Conservation (phyloP, 2,329 filamentous ascomycete species). For the Penicillium sp. region DNA sequence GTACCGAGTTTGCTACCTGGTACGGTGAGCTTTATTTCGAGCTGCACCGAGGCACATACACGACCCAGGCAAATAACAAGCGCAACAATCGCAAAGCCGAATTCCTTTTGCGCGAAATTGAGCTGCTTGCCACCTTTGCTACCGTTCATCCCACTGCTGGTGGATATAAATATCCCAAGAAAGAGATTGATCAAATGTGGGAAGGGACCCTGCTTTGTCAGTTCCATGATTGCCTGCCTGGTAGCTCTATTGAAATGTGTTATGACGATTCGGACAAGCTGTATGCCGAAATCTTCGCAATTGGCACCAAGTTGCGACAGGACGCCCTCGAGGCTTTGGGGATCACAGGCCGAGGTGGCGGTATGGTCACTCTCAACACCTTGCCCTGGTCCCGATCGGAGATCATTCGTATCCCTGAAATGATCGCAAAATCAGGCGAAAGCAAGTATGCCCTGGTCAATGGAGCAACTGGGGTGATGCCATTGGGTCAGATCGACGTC, state of each 20-base stretch:
- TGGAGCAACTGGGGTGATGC: slow-evolving; percentile 50
- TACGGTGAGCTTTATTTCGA: slow-evolving; percentile 98
- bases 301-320: slow-evolving; percentile 70
- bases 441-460: slow-evolving; percentile 47
- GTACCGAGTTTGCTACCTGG: slow-evolving; percentile 84
- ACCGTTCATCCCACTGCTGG: slow-evolving; percentile 64
- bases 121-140: slow-evolving; percentile 83
- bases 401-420: slow-evolving; percentile 63
- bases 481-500: slow-evolving; percentile 30
- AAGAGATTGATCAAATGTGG: slow-evolving; percentile 95
- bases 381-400: slow-evolving; percentile 82
- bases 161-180: slow-evolving; percentile 86
- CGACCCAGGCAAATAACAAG: slow-evolving; percentile 97
- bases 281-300: slow-evolving; percentile 80
- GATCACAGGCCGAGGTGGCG: slow-evolving; percentile 53
- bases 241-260: slow-evolving; percentile 95
- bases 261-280: slow-evolving; percentile 93
- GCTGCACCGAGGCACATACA: slow-evolving; percentile 94
- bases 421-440: slow-evolving; percentile 23
- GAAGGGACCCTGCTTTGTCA: slow-evolving; percentile 88
- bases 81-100: slow-evolving; percentile 87
- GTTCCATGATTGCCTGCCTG: slow-evolving; percentile 96
- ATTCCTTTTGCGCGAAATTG: slow-evolving; percentile 80
- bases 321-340: slow-evolving; percentile 70
- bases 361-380: slow-evolving; percentile 73